phyloP scores from a whole-genome alignment of 1,284 basidiomycete species.

The Cutaneotrichosporon sp. region DNA sequence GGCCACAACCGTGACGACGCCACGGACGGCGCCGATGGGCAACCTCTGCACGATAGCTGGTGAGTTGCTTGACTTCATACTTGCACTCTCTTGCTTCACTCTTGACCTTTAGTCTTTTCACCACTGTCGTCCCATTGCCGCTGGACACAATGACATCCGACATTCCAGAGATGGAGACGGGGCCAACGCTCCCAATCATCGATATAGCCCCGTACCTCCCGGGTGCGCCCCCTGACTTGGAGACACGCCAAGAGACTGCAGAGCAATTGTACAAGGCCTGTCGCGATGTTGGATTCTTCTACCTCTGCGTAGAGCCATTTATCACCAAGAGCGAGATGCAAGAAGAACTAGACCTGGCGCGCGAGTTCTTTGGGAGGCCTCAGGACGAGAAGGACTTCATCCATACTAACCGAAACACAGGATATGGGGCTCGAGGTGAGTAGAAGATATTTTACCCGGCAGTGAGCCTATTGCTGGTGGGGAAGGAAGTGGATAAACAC shows the following conservation, averaged over 20 bases:
- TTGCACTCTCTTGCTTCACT: too few relatives aligned
- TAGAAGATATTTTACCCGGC: too few relatives aligned
- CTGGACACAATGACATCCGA: neutral
- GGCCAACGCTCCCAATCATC: slow-evolving; percentile 36
- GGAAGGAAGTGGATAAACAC: too few relatives aligned
- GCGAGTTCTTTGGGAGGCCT: slow-evolving; percentile 65
- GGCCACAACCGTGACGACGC: too few relatives aligned
- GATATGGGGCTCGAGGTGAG: slow-evolving; percentile 67
- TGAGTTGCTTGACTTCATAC: too few relatives aligned
- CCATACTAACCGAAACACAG: slow-evolving; percentile 23
- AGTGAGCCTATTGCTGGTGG: neutral
- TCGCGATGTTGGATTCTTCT: slow-evolving; percentile 76
- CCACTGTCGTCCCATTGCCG: too few relatives aligned
- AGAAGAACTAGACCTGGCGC: slow-evolving; percentile 59
- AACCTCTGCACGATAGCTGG: too few relatives aligned
- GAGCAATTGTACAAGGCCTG: slow-evolving; percentile 66
- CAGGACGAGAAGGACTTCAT: slow-evolving; percentile 68
- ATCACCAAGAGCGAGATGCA: slow-evolving; percentile 59
- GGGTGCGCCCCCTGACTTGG: neutral
- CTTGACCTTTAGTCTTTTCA: too few relatives aligned
- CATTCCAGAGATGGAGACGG: neutral
- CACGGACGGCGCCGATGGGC: too few relatives aligned
- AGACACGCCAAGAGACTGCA: slow-evolving; percentile 48
- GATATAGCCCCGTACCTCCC: slow-evolving; percentile 40
- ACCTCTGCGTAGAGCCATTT: slow-evolving; percentile 63